These are phyloP conservation scores for Backusella westeae DNA, from an alignment of 192 early-diverging fungal species.

Conservation along the genomic window DNA sequence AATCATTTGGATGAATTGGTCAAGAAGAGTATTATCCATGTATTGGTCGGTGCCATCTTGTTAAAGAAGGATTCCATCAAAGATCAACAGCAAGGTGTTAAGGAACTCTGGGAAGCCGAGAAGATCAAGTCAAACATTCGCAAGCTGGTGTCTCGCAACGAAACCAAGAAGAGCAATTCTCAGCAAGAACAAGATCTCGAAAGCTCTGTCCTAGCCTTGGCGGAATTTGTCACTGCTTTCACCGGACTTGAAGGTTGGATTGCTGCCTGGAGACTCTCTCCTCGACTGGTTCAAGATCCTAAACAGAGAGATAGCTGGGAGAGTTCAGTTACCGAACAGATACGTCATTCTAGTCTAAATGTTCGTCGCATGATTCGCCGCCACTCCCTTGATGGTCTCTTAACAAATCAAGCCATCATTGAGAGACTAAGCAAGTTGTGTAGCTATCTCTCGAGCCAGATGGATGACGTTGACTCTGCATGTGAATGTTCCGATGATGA, in stretches of 20 bases:
- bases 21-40: constrained; percentile 26
- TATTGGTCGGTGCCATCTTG: constrained; percentile 22
- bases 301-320: constrained; percentile 4
- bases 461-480: constrained; percentile 12
- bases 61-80: constrained; percentile 2
- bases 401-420: constrained; percentile 20
- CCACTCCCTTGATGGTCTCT: constrained; percentile 16
- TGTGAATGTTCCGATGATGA: constrained; percentile 15
- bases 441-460: constrained; percentile 4
- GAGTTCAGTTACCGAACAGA: neutral
- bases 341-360: constrained; percentile 1
- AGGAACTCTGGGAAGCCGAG: constrained; percentile 27
- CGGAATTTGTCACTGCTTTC: constrained; percentile 30
- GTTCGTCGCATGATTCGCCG: constrained; percentile 30
- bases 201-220: constrained; percentile 14
- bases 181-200: constrained; percentile 14
- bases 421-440: constrained; percentile 20
- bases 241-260: constrained; percentile 31
- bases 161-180: neutral
- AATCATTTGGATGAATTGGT: constrained; percentile 19
- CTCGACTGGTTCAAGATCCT: neutral
- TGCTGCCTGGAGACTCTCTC: constrained; percentile 12
- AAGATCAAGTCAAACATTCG: constrained; percentile 12
- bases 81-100: constrained; percentile 15
- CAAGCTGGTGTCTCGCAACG: neutral